Evolutionary conservation across 2,329 filamentous ascomycete species (phyloP), one percentile per base, ranked within the genome.

Genomic region (Thelonectria discophora): DNA sequence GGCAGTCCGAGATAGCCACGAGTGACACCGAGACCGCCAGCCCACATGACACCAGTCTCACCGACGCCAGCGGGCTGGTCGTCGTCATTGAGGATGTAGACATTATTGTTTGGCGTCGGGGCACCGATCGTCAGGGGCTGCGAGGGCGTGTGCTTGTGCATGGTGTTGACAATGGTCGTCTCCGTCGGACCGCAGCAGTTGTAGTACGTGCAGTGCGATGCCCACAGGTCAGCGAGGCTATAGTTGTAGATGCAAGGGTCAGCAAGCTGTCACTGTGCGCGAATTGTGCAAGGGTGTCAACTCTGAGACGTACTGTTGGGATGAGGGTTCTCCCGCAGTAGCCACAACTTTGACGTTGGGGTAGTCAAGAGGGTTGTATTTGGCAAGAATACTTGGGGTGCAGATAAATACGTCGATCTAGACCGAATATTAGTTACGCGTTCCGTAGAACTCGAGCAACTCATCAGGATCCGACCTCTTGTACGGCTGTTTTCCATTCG

Each of bases 141-240:
- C 17, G 74, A 74, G 51, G 82, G 77, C 43, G 58, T 43, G 24
- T 70, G 68, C 3, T 18, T 40, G 32, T 70, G 68, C 71, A 83
- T 82, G 1, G 84, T 85, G 72, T 87, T 87, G 55, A 87, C 78
- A 45, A 88, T 85, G 2, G 83, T 87, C 7, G 84, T 83, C 69
- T 88, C 86, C 0, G 86, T 87, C 0, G 86, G 85, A 2, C 86
- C 86, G 65, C 85, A 88, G 66, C 83, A 82, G 73, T 87, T 88
- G 76, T 76, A 84, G 65, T 84, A 83, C 1, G 74, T 78, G 11
- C 76, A 74, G 46, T 79, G 72, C 3, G 79, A 74, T 3, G 83
- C 81, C 85, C 85, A 87, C 13, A 81, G 73, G 60, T 87, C 84
- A 2, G 84, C 85, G 12, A 87, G 77, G 24, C 68, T 70, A 24